Evolutionary conservation across 108 stramenopile genomes (phyloP).

Genomic region (Cyclotella kingstonii): DNA sequence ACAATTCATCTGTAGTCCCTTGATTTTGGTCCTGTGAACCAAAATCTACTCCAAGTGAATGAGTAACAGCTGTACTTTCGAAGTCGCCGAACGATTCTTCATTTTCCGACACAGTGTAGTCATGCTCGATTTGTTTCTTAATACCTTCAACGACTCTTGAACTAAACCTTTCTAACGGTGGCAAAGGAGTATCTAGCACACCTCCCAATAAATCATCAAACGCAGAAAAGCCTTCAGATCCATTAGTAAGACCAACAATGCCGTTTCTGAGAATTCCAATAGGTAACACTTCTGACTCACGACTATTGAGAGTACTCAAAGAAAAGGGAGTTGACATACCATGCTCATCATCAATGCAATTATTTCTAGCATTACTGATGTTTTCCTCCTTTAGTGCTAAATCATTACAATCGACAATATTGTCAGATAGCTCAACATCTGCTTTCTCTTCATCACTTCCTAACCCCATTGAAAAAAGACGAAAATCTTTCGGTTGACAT

Average conservation of each 20-base stretch:
- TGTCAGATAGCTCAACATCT: no score
- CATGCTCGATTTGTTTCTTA: neutral
- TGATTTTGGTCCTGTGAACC: neutral
- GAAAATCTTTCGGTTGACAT: no score
- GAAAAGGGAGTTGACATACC: no score
- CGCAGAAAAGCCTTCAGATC: neutral
- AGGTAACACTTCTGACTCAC: neutral
- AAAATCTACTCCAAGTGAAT: neutral
- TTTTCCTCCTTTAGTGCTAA: constrained; percentile 6
- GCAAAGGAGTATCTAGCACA: constrained; percentile 34
- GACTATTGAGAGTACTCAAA: no score
- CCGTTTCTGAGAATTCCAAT: constrained; percentile 20
- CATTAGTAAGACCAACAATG: neutral
- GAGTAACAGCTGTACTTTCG: constrained; percentile 16
- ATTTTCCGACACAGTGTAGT: neutral
- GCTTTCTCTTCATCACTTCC: no score
- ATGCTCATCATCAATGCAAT: neutral
- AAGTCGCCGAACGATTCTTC: constrained; percentile 30
- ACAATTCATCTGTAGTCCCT: neutral
- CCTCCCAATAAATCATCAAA: constrained; percentile 43
- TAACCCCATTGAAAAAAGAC: no score
- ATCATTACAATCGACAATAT: neutral
- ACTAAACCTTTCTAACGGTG: constrained; percentile 9
- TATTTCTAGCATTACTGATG: neutral
- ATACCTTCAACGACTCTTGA: neutral